Percentiles rank a stretch among this genome's conserved stretches.
These are phyloP conservation scores for Quercus rubra DNA, from an alignment of 306 rosid genomes.

Conservation along the genomic window DNA sequence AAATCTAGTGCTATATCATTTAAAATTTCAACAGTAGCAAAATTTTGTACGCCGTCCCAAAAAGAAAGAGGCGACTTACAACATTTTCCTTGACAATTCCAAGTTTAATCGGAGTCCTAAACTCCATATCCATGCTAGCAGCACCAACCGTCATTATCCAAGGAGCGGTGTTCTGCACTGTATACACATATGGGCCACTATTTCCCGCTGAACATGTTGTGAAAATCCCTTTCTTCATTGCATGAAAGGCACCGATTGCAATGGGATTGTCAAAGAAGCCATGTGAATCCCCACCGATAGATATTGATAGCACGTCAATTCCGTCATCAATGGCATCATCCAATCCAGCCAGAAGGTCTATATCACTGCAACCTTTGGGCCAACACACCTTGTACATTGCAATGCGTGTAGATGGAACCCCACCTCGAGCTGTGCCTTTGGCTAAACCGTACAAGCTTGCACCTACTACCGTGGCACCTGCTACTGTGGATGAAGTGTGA, in stretches of 20 bases:
- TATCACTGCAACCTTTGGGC: conserved; percentile 64
- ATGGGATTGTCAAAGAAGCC: conserved; percentile 25
- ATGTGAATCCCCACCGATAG: conserved; percentile 42
- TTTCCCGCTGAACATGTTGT: conserved; percentile 71
- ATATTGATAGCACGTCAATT: conserved; percentile 60
- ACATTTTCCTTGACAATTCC: conserved; percentile 42
- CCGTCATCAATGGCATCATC: conserved; percentile 86
- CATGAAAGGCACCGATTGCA: conserved; percentile 24
- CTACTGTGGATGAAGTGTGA: conserved; percentile 61
- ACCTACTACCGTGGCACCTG: conserved; percentile 30
- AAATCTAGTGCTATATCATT: too few species aligned
- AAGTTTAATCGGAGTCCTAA: conserved; percentile 35
- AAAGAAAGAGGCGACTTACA: conserved; percentile 28
- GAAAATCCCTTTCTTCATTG: conserved; percentile 53
- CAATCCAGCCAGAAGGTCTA: conserved; percentile 64
- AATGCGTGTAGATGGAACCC: conserved; percentile 34
- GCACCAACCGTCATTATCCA: conserved; percentile 81
- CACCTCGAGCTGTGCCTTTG: conserved; percentile 73
- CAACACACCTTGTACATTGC: too few species aligned
- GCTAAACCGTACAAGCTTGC: conserved; percentile 67
- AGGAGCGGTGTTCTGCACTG: conserved; percentile 68
- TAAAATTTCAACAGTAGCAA: not conserved
- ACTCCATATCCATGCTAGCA: conserved; percentile 42
- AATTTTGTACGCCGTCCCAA: too few species aligned
- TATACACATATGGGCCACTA: conserved; percentile 34